These are phyloP conservation scores for Jaapia argillacea DNA, from an alignment of 768 basidiomycete genomes.

Conservation along the genomic window DNA sequence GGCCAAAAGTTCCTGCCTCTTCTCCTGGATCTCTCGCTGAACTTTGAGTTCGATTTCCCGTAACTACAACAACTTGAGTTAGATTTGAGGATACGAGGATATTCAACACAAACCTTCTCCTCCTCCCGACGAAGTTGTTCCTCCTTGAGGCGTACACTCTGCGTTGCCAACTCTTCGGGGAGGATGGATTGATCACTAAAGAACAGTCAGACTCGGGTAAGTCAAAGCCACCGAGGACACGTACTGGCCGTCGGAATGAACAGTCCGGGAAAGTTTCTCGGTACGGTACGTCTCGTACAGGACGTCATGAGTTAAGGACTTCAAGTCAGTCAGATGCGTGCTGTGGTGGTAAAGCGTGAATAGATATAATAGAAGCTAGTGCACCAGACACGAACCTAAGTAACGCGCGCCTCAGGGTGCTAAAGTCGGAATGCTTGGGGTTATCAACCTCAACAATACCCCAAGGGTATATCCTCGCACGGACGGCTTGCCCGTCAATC, in stretches of 20 bases:
- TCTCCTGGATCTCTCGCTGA: slow-evolving; percentile 96
- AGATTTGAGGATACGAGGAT: neutral
- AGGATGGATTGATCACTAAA: slow-evolving; percentile 79
- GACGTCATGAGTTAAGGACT: slow-evolving; percentile 88
- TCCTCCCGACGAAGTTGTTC: slow-evolving; percentile 96
- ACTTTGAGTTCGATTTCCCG: slow-evolving; percentile 98
- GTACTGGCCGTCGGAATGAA: slow-evolving; percentile 68
- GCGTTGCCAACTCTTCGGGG: slow-evolving; percentile 94
- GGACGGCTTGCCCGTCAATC: slow-evolving; percentile 82
- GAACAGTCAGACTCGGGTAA: neutral
- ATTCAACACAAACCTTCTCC: slow-evolving; percentile 58
- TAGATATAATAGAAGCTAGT: neutral
- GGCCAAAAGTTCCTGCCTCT: slow-evolving; percentile 90
- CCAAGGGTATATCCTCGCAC: slow-evolving; percentile 97
- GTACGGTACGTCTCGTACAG: slow-evolving; percentile 97
- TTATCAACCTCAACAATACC: slow-evolving; percentile 98
- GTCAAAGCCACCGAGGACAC: slow-evolving; percentile 14
- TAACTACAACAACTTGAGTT: slow-evolving; percentile 37
- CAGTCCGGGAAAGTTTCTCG: slow-evolving; percentile 89
- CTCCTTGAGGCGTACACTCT: slow-evolving; percentile 96
- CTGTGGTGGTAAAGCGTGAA: slow-evolving; percentile 25
- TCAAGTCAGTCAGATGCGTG: slow-evolving; percentile 91
- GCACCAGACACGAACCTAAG: slow-evolving; percentile 51
- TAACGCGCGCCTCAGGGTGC: slow-evolving; percentile 82
- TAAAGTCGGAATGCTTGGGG: slow-evolving; percentile 99